Evolutionary conservation across 345 rosid genomes (phyloP), one percentile per base, ranked within the genome.

Genomic region (Boechera retrofracta): DNA sequence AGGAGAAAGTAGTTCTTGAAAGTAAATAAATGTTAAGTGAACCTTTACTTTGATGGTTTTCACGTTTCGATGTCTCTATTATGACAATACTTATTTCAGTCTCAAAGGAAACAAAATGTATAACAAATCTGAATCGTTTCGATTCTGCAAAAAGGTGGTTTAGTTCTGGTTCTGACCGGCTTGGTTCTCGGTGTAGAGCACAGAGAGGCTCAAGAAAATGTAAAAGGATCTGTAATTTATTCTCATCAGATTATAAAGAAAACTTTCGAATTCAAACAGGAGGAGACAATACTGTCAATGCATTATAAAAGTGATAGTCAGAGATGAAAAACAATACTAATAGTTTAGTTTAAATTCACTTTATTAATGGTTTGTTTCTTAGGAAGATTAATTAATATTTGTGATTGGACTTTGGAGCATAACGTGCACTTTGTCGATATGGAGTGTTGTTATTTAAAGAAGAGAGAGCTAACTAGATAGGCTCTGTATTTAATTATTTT

Each of bases 231-330:
- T 58, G 73, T 56, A 3, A 45, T 35, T 21, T 16, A 55, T 24
- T 28, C 26, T 67, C 31, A 24, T 24, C 18, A 61, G 28, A 12
- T 49, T 38, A 31, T 5, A 49, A 49, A 64, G 45, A 64, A 38
- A 12, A 44, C 7, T 45, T 65, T 74, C 5, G 31, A 59, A 60
- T 68, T 76, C 62, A 68, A 76, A 21, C 4, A 38, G 26, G 51
- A 70, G 70, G 75, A 69, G 80, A 63, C 71, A 62, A 69, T 15
- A 69, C 75, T 69, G 70, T 24, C 75, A 62, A 16, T 67, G 47
- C 39, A 41, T 76, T 66, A 26, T 47, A 16, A 47, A 67, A 33
- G 60, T 26, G 31, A 44, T 33, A 12, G 31, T 73, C 18, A 42
- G n/a, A 54, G 21, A 42, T 56, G 38, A 74, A 56, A 48, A 26